Evolutionary conservation across 192 early-diverging fungal genomes (phyloP).

Genomic region (Coemansia sp.): DNA sequence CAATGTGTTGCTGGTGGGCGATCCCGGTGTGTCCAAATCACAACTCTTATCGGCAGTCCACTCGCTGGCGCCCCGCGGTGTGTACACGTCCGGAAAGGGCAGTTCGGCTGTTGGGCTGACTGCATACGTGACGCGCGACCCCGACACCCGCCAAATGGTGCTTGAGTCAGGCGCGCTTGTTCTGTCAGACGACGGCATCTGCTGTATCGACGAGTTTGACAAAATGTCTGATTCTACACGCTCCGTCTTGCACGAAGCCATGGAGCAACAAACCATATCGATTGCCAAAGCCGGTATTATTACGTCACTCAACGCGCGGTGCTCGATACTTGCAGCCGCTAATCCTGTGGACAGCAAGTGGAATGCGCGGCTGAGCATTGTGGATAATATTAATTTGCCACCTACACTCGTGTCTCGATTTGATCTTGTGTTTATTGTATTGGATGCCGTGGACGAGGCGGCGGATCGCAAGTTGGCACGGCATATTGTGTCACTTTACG

Average conservation of each 20-base stretch:
- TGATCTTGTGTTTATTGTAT: slow-evolving; percentile 87
- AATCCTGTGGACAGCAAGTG: slow-evolving; percentile 94
- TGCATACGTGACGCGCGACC: slow-evolving; percentile 92
- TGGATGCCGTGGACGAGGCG: slow-evolving; percentile 86
- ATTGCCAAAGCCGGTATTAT: slow-evolving; percentile 99
- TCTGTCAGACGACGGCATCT: slow-evolving; percentile 92
- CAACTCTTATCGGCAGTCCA: slow-evolving; percentile 92
- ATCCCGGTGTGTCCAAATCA: slow-evolving; percentile 95
- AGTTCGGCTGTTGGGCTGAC: slow-evolving; percentile 95
- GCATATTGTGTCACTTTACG: slow-evolving; percentile 85
- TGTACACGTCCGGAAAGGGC: slow-evolving; percentile 98
- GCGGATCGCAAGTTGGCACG: slow-evolving; percentile 85
- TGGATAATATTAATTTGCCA: slow-evolving; percentile 88
- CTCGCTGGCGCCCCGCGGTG: slow-evolving; percentile 89
- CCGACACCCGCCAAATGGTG: slow-evolving; percentile 92
- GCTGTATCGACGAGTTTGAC: slow-evolving; percentile 99
- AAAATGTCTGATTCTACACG: slow-evolving; percentile 96
- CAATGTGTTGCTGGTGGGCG: slow-evolving; percentile 92
- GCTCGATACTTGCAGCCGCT: slow-evolving; percentile 90
- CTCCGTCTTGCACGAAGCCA: slow-evolving; percentile 96
- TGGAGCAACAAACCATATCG: slow-evolving; percentile 99
- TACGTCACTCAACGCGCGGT: slow-evolving; percentile 94
- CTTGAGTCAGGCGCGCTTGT: slow-evolving; percentile 97
- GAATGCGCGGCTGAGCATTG: slow-evolving; percentile 75
- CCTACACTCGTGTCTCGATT: slow-evolving; percentile 95